phyloP scores from a whole-genome alignment of 495 filamentous ascomycete species.

The Bombardia bombarda region DNA sequence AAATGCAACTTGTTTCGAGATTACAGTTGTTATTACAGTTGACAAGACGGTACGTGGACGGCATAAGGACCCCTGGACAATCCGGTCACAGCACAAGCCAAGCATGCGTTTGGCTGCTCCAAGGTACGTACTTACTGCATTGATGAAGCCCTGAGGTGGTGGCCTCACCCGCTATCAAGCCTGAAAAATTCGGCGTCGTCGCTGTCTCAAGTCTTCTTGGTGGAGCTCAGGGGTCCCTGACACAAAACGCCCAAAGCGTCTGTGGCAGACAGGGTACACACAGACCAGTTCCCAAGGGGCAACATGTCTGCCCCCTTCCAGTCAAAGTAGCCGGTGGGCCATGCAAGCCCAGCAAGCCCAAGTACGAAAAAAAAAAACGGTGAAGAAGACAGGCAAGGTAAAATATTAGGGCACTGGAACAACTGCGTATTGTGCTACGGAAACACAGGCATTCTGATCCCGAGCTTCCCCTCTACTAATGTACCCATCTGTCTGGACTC shows the following conservation, averaged over 20 bases:
- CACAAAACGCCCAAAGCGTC: slow-evolving; percentile 24
- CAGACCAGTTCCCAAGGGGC: slow-evolving; percentile 20
- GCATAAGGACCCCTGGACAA: slow-evolving; percentile 42
- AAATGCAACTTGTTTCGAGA: slow-evolving; percentile 19
- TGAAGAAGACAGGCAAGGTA: slow-evolving; percentile 10
- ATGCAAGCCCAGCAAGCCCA: slow-evolving; percentile 20
- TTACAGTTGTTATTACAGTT: no score
- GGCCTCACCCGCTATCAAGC: slow-evolving; percentile 26
- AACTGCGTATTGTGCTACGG: no score
- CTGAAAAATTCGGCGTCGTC: slow-evolving; percentile 26
- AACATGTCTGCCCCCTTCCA: slow-evolving; percentile 19
- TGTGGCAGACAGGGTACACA: slow-evolving; percentile 19
- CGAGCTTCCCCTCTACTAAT: no score
- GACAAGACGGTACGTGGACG: slow-evolving; percentile 24
- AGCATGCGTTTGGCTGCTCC: slow-evolving; percentile 7
- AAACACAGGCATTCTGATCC: no score
- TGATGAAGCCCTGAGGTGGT: slow-evolving; percentile 21
- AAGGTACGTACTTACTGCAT: no score
- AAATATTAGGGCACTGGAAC: no score
- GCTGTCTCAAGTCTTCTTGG: slow-evolving; percentile 40
- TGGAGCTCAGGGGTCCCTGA: slow-evolving; percentile 19
- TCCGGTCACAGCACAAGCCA: slow-evolving; percentile 41
- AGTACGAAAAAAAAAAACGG: no score
- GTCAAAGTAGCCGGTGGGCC: slow-evolving; percentile 17
- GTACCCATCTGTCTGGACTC: no score